Percentiles rank a stretch among this genome's conserved stretches.
These are phyloP conservation scores for Phyllosticta citribraziliensis DNA, from an alignment of 2,329 filamentous ascomycete species.

Conservation along the genomic window DNA sequence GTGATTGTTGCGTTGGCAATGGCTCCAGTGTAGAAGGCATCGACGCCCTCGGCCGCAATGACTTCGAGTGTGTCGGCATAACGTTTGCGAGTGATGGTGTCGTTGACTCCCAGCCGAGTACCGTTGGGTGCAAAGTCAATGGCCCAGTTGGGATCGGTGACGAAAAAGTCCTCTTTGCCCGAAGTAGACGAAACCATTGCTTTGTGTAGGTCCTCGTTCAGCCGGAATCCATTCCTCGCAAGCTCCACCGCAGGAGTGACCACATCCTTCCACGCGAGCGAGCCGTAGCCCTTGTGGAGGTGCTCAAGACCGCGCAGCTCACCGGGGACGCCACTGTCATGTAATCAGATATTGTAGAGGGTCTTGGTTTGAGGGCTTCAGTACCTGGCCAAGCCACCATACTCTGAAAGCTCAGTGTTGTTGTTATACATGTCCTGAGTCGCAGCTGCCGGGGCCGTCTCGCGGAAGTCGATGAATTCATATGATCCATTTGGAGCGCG, in stretches of 20 bases:
- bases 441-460: conserved; percentile 74
- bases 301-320: conserved; percentile 72
- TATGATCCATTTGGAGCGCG: conserved; percentile 63
- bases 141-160: conserved; percentile 69
- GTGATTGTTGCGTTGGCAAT: conserved; percentile 66
- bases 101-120: conserved; percentile 58
- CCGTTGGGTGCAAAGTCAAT: conserved; percentile 83
- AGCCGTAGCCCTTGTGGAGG: conserved; percentile 62
- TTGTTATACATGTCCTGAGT: conserved; percentile 76
- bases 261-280: conserved; percentile 47
- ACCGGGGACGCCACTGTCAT: conserved; percentile 53
- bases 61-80: conserved; percentile 71
- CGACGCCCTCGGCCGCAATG: conserved; percentile 62
- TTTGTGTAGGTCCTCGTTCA: conserved; percentile 62
- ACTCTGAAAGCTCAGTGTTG: conserved; percentile 56
- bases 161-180: conserved; percentile 54
- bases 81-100: conserved; percentile 68
- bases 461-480: conserved; percentile 82
- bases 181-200: conserved; percentile 55
- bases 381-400: conserved; percentile 53
- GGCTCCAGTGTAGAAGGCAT: conserved; percentile 64
- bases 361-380: neutral
- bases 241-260: conserved; percentile 64
- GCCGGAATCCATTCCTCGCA: conserved; percentile 48
- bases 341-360: neutral